A percentile compares a stretch with the other conserved stretches of the same genome.
Evolutionary conservation across 2,329 filamentous ascomycete species (phyloP).

Genomic region (Ophiostoma triangulosporum): DNA sequence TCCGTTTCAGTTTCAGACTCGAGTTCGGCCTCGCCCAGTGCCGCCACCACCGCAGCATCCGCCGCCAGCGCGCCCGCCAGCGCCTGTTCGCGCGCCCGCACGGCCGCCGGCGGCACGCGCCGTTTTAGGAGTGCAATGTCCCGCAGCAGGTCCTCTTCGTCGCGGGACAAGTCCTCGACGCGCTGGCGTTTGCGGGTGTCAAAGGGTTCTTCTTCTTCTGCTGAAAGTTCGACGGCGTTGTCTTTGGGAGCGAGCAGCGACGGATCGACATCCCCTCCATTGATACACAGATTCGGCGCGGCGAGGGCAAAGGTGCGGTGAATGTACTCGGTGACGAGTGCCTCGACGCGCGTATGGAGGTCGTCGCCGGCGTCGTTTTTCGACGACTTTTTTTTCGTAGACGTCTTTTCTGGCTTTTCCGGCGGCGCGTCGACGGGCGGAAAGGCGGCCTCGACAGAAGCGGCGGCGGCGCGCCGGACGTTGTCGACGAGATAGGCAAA

Average conservation of each 20-base stretch:
- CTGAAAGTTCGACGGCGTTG: neutral
- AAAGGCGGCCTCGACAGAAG: conserved; percentile 54
- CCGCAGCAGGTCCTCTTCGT: conserved; percentile 50
- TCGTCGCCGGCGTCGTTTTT: conserved; percentile 30
- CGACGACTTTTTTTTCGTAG: neutral
- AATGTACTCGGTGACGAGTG: conserved; percentile 51
- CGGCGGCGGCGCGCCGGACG: conserved; percentile 52
- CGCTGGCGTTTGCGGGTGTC: conserved; percentile 44
- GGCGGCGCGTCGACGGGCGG: conserved; percentile 39
- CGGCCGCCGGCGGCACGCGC: conserved; percentile 33
- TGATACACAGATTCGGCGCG: conserved; percentile 47
- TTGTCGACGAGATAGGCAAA: conserved; percentile 56
- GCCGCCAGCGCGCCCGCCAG: conserved; percentile 26
- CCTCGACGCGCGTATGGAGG: conserved; percentile 44
- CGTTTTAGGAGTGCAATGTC: conserved; percentile 49
- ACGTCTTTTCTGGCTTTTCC: neutral
- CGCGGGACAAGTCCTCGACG: conserved; percentile 45
- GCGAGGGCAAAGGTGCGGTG: conserved; percentile 44
- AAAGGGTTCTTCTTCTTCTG: conserved; percentile 27
- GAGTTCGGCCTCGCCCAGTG: conserved; percentile 17
- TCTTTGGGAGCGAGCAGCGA: conserved; percentile 18
- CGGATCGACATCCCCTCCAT: conserved; percentile 39
- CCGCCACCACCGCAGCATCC: conserved; percentile 30
- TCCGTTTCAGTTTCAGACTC: conserved; percentile 28
- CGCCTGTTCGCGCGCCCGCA: conserved; percentile 25